Percentiles rank a stretch among this genome's conserved stretches.
These are phyloP conservation scores for Nitzschia sp. DNA, from an alignment of 108 stramenopile species.

Conservation along the genomic window DNA sequence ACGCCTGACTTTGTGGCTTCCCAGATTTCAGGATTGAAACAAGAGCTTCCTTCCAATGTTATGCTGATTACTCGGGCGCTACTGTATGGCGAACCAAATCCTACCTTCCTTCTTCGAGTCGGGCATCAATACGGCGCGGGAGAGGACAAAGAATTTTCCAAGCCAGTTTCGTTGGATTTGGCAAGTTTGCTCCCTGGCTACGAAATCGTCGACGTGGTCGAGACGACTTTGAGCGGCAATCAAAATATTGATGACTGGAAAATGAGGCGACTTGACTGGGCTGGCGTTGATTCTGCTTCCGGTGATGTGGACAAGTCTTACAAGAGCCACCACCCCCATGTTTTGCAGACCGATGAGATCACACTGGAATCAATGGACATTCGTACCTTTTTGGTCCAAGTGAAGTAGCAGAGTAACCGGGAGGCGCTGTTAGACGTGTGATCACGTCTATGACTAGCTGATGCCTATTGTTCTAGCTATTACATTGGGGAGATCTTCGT, in stretches of 20 bases:
- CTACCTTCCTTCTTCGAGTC: constrained; percentile 63
- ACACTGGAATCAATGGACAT: constrained; percentile 31
- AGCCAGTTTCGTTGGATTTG: constrained; percentile 21
- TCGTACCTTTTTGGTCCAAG: constrained; percentile 23
- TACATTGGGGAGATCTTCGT: no score
- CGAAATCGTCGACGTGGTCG: constrained; percentile 10
- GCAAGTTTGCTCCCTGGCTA: constrained; percentile 17
- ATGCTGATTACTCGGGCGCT: constrained; percentile 64
- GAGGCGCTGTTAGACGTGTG: no score
- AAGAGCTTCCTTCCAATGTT: constrained; percentile 63
- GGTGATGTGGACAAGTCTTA: not conserved
- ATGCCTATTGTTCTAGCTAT: no score
- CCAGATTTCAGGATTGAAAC: constrained; percentile 33
- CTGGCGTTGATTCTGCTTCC: not conserved
- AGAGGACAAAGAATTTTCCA: constrained; percentile 44
- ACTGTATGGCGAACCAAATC: constrained; percentile 7
- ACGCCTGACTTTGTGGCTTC: constrained; percentile 10
- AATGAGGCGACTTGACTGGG: constrained; percentile 29
- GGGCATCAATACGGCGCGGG: constrained; percentile 85
- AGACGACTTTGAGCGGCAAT: constrained; percentile 34
- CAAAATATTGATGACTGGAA: constrained; percentile 18
- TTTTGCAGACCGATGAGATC: not conserved
- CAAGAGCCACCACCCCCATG: not conserved
- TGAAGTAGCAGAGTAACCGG: not conserved
- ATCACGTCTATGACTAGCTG: no score